These are phyloP conservation scores for Gorgonomyces haynaldii DNA, from an alignment of 192 early-diverging fungal species.

Conservation along the genomic window DNA sequence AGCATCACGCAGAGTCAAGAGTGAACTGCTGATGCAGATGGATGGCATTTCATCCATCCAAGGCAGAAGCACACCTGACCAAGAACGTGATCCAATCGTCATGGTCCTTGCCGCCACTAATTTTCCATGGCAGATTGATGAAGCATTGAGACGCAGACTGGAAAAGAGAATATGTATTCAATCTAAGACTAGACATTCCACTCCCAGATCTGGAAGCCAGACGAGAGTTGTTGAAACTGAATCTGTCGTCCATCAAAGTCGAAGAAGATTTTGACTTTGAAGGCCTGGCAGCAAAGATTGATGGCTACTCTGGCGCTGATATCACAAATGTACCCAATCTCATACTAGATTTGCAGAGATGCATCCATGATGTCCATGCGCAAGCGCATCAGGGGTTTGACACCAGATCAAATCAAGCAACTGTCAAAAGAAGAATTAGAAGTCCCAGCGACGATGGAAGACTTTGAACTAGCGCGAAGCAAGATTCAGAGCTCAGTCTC, in stretches of 20 bases:
- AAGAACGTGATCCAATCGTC: slow-evolving; percentile 27
- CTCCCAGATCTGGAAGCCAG: slow-evolving; percentile 40
- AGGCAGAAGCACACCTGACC: neutral
- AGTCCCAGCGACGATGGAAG: slow-evolving; percentile 33
- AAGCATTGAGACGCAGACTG: slow-evolving; percentile 44
- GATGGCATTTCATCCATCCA: slow-evolving; percentile 39
- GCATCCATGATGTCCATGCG: slow-evolving; percentile 50
- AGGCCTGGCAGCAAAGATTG: slow-evolving; percentile 37
- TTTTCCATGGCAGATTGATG: slow-evolving; percentile 62
- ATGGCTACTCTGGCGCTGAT: slow-evolving; percentile 50
- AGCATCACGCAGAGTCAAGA: slow-evolving; percentile 41
- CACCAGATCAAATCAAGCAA: slow-evolving; percentile 38
- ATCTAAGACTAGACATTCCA: slow-evolving; percentile 32
- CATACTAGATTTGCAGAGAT: slow-evolving; percentile 37
- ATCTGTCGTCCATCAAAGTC: slow-evolving; percentile 37
- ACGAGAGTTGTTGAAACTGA: slow-evolving; percentile 37
- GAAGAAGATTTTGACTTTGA: slow-evolving; percentile 33
- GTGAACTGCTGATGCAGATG: slow-evolving; percentile 57
- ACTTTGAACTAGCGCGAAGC: slow-evolving; percentile 35
- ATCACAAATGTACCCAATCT: slow-evolving; percentile 39
- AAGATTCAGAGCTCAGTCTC: slow-evolving; percentile 49
- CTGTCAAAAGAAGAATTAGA: slow-evolving; percentile 50
- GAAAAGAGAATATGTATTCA: slow-evolving; percentile 50
- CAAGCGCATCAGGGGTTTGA: slow-evolving; percentile 39
- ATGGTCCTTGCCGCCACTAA: slow-evolving; percentile 60